Conservation (phyloP, 805 yeast species). For the Teunomyces aglyptinius region DNA sequence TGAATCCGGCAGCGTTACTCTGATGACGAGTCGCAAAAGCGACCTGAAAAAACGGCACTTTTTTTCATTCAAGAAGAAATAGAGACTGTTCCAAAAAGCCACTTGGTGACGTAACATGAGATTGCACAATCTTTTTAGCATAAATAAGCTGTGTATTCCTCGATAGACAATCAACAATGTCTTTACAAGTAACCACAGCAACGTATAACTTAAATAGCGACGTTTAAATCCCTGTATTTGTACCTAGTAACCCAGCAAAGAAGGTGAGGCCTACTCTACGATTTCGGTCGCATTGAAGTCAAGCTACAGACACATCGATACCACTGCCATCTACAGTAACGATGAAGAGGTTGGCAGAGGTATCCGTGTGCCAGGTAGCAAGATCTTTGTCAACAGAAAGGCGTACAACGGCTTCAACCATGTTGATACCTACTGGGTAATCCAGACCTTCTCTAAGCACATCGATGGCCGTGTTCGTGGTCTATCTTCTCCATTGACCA, state of each 20-base stretch:
- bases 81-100: too few species aligned
- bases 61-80: slow-evolving; percentile 1
- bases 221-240: slow-evolving; percentile 65
- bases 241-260: slow-evolving; percentile 56
- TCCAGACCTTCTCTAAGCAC: slow-evolving; percentile 55
- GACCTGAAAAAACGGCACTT: background rate
- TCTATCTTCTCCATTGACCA: slow-evolving; percentile 64
- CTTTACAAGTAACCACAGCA: slow-evolving; percentile 10
- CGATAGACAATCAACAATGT: background rate
- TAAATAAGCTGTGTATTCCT: background rate
- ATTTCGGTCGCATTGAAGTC: slow-evolving; percentile 58
- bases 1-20: slow-evolving; percentile 5
- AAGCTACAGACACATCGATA: slow-evolving; percentile 78
- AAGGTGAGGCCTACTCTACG: slow-evolving; percentile 54
- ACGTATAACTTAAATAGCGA: slow-evolving; percentile 58
- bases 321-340: slow-evolving; percentile 67
- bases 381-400: slow-evolving; percentile 55
- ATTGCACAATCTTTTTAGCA: too few species aligned
- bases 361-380: slow-evolving; percentile 55
- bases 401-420: slow-evolving; percentile 39
- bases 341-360: slow-evolving; percentile 63
- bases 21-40: slow-evolving; percentile 1
- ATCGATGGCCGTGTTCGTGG: slow-evolving; percentile 53
- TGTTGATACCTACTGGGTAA: slow-evolving; percentile 57
- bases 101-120: too few species aligned